These are phyloP conservation scores for Populus deltoides DNA, from an alignment of 345 rosid genomes.

Conservation along the genomic window DNA sequence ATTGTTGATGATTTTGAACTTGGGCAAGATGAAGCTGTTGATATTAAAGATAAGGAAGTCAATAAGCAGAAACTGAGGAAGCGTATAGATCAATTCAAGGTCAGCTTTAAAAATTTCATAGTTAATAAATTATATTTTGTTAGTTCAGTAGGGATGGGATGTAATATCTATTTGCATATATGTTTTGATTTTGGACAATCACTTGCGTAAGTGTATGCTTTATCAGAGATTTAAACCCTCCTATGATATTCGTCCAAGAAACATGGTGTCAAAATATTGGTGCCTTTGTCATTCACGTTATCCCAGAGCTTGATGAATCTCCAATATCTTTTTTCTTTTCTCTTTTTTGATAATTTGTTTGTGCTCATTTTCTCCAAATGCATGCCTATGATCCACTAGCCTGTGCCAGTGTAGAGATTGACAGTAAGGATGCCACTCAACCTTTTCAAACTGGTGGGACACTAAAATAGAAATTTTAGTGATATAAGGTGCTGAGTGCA, in stretches of 20 bases:
- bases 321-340: not conserved
- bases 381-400: not conserved
- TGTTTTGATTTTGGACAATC: not conserved
- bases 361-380: not conserved
- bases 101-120: conserved; percentile 17
- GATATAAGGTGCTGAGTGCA: not conserved
- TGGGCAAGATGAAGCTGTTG: conserved; percentile 86
- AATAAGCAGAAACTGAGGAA: conserved; percentile 76
- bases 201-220: not conserved
- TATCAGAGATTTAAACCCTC: not conserved
- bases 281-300: not conserved
- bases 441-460: not conserved
- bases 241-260: not conserved
- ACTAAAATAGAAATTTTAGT: not conserved
- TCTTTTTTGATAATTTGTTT: not conserved
- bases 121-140: not conserved
- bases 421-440: not conserved
- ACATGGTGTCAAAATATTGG: not conserved
- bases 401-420: not conserved
- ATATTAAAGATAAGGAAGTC: conserved; percentile 78
- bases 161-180: not conserved
- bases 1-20: conserved; percentile 83
- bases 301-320: not conserved
- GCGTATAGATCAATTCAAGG: conserved; percentile 75
- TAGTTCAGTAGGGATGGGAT: not conserved